Conservation (phyloP, 192 early-diverging fungal genomes). For the Podila clonocystis region DNA sequence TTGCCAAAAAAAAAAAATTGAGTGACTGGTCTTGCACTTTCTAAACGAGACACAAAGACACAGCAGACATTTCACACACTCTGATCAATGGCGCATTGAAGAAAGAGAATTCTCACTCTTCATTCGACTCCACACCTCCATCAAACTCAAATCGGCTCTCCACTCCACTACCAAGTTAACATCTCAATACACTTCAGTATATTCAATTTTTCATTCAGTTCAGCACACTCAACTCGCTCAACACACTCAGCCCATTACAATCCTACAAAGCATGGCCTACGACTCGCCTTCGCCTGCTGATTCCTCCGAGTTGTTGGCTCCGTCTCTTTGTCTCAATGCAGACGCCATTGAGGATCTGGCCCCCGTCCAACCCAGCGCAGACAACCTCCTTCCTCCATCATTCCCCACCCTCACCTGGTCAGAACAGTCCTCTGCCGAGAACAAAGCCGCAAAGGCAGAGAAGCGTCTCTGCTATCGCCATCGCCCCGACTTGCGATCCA, state of each 20-base stretch:
- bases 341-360: slow-evolving; percentile 51
- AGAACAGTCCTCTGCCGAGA: slow-evolving; percentile 41
- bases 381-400: slow-evolving; percentile 29
- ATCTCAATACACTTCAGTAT: not conserved
- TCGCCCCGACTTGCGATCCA: slow-evolving; percentile 63
- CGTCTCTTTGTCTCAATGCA: slow-evolving; percentile 45
- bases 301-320: slow-evolving; percentile 44
- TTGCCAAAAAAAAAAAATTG: too few species aligned
- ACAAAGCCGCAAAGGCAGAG: slow-evolving; percentile 40
- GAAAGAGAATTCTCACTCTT: not conserved
- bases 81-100: too few species aligned
- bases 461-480: slow-evolving; percentile 65
- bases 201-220: not conserved
- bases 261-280: slow-evolving; percentile 31
- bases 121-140: not conserved
- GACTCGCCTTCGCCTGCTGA: slow-evolving; percentile 48
- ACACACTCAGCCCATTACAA: not conserved
- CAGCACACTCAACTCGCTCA: not conserved
- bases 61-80: too few species aligned
- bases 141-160: not conserved
- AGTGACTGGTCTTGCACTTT: too few species aligned
- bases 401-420: slow-evolving; percentile 45
- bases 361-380: slow-evolving; percentile 31
- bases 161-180: not conserved
- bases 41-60: too few species aligned